These are phyloP conservation scores for Ascosphaera apis DNA, from an alignment of 2,329 filamentous ascomycete genomes.

Conservation along the genomic window DNA sequence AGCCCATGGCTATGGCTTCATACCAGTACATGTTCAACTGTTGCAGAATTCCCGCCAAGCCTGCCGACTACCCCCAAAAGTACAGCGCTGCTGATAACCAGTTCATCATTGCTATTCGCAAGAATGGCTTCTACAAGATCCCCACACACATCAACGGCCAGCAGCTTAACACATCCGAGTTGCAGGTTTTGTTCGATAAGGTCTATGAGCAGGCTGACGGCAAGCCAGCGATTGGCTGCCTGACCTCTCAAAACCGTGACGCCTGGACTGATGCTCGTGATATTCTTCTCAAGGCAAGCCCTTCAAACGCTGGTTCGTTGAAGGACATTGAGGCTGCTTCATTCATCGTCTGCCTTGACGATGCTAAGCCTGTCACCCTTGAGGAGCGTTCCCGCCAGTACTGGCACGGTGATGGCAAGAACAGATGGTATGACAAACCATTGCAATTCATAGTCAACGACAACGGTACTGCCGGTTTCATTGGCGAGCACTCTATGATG, in stretches of 20 bases:
- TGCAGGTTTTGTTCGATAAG: constrained; percentile 69
- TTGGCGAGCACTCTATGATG: constrained; percentile 99
- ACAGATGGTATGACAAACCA: constrained; percentile 97
- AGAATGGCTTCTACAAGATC: constrained; percentile 96
- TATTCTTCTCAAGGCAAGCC: constrained; percentile 50
- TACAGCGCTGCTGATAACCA: constrained; percentile 52
- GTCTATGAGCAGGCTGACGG: constrained; percentile 60
- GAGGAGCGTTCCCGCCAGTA: constrained; percentile 91
- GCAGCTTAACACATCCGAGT: constrained; percentile 69
- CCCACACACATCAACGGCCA: constrained; percentile 56
- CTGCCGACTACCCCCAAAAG: constrained; percentile 64
- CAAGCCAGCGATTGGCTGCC: constrained; percentile 50
- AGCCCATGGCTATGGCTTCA: constrained; percentile 94
- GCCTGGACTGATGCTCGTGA: constrained; percentile 70
- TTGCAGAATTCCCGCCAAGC: constrained; percentile 60
- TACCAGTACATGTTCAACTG: constrained; percentile 99
- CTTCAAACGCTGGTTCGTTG: constrained; percentile 55
- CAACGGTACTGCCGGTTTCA: constrained; percentile 92
- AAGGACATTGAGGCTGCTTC: constrained; percentile 69
- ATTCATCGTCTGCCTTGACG: constrained; percentile 83
- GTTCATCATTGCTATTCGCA: constrained; percentile 73
- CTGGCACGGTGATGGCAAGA: constrained; percentile 92
- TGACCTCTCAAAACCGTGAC: constrained; percentile 86
- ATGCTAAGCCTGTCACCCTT: constrained; percentile 71
- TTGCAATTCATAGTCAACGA: constrained; percentile 96